Percentiles rank a stretch among this genome's conserved stretches.
Conservation (phyloP, 2,329 filamentous ascomycete species). For the Colletotrichum siamense region DNA sequence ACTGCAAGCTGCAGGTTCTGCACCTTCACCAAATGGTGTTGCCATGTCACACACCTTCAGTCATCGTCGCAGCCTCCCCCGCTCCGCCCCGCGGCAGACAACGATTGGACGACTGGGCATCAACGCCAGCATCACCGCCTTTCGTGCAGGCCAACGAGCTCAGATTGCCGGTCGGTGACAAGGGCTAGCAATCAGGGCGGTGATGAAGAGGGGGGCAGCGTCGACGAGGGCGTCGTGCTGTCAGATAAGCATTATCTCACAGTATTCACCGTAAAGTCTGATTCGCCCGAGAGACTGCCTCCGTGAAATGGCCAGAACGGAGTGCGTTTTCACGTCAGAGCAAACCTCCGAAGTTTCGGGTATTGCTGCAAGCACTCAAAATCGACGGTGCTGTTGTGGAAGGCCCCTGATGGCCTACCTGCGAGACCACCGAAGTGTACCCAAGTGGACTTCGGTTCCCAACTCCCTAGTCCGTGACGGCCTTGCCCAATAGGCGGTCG, state of each 20-base stretch:
- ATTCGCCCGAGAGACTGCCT: not conserved
- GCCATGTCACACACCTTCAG: conserved; percentile 17
- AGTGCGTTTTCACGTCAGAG: not conserved
- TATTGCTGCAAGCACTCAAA: not conserved
- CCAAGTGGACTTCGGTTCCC: not conserved
- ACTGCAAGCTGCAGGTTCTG: conserved; percentile 16
- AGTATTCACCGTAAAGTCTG: not conserved
- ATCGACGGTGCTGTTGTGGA: not conserved
- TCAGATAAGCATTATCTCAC: not conserved
- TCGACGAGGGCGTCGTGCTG: not conserved
- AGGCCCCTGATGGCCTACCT: not conserved
- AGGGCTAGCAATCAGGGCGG: not conserved
- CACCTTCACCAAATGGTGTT: not conserved
- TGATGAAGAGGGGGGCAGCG: not conserved
- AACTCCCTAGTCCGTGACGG: not conserved
- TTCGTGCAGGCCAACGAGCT: conserved; percentile 3
- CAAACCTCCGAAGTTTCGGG: not conserved
- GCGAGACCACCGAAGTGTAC: not conserved
- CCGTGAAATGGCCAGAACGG: not conserved
- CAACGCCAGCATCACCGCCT: not conserved
- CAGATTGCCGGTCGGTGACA: not conserved
- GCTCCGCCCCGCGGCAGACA: conserved; percentile 16
- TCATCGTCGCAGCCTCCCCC: conserved; percentile 15
- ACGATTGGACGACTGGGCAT: conserved; percentile 1
- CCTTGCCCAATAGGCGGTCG: not conserved